Evolutionary conservation across 768 basidiomycete genomes (phyloP), one percentile per base, ranked within the genome.

Genomic region (Psilocybe tampanensis): DNA sequence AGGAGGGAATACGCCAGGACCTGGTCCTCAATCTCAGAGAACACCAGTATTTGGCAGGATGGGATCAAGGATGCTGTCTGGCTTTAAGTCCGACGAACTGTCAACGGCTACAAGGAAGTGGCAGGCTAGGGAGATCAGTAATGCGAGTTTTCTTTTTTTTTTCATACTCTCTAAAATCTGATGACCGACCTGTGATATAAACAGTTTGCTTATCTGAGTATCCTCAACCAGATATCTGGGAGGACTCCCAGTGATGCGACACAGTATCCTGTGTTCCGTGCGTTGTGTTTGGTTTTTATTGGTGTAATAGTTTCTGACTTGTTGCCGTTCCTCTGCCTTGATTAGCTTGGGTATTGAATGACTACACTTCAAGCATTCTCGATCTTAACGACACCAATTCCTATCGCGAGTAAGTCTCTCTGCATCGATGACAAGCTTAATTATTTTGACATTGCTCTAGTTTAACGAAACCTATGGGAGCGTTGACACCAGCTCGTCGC

Each of bases 241-340:
- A 83, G 95, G 19, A 97, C 95, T 2, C 94, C 94, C 1, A 94
- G 89, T 66, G 95, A 97, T 74, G 93, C 95, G 9, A 96, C 95
- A 0, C 94, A 95, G 63, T 97, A 95, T 71, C 95, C 94, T 0
- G 85, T 96, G 8, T 95, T 93, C 61, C 92, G 91, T 92, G 64
- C 48, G 89, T 71, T 9, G 11, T 33, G 11, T 60, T 26, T 18
- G 15, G 5, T 4, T 9, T 29, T 29, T 29, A 29, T 9, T 5
- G 5, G 44, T 13, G 4, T 2, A 7, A 21, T 54, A 39, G 6
- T 4, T 3, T 39, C n/a, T 15, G 12, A 39, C 36, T 39, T 13
- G 36, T 15, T 39, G 4, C n/a, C 19, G 3, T 2, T 42, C 17
- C 2, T 22, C 13, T 4, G 19, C 12, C 24, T 23, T 47, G 1